phyloP scores from a whole-genome alignment of 345 rosid genomes.

The Heritiera fomes region DNA sequence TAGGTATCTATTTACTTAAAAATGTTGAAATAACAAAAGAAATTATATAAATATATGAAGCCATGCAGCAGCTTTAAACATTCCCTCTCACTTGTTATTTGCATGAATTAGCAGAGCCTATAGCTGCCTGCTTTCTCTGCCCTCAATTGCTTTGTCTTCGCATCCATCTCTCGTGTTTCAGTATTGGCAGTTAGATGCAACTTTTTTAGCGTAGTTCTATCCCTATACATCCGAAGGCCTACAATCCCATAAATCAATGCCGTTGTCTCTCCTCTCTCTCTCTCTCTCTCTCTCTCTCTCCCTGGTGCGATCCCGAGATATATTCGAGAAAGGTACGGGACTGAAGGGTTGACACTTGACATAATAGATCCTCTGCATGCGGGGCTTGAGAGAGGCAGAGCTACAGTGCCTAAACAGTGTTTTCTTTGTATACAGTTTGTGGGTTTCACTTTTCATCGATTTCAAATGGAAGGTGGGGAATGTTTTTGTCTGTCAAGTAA shows the following conservation, averaged over 20 bases:
- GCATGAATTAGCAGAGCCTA: conserved; percentile 12
- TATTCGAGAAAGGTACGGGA: conserved; percentile 49
- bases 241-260: neutral
- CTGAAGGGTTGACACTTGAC: conserved; percentile 40
- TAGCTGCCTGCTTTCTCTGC: conserved; percentile 15
- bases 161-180: conserved; percentile 27
- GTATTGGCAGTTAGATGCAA: conserved; percentile 27
- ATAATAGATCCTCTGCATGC: conserved; percentile 42
- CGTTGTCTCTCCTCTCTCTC: neutral
- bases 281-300: neutral
- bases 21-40: neutral
- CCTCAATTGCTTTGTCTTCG: conserved; percentile 2
- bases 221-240: conserved; percentile 13
- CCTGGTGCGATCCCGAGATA: conserved; percentile 46
- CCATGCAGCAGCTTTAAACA: conserved; percentile 31
- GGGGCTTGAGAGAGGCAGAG: conserved; percentile 16
- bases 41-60: neutral
- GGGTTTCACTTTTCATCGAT: conserved; percentile 13
- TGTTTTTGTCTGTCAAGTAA: neutral
- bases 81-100: conserved; percentile 12
- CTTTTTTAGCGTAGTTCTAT: conserved; percentile 38
- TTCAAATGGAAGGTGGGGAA: neutral
- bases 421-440: neutral
- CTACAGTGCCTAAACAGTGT: conserved; percentile 19
- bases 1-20: neutral